A percentile compares a stretch with the other conserved stretches of the same genome.
Evolutionary conservation across 2,329 filamentous ascomycete genomes (phyloP).

Genomic region (Aspergillus persii): DNA sequence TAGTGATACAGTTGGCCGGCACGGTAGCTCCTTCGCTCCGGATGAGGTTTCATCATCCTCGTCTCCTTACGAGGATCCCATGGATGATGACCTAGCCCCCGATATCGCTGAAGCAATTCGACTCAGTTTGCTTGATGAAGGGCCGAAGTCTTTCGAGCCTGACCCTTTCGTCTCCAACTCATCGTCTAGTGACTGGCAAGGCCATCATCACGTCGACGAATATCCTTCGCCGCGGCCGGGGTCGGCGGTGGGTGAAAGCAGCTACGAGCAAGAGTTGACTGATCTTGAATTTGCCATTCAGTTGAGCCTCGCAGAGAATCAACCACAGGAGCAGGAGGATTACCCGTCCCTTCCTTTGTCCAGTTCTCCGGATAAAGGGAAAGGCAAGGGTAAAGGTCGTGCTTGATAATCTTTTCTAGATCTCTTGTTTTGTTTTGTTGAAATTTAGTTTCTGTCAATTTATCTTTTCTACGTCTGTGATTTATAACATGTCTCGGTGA

Average conservation of each 20-base stretch:
- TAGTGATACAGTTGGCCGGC: conserved; percentile 35
- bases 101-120: conserved; percentile 64
- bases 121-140: conserved; percentile 46
- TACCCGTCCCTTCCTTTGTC: conserved; percentile 29
- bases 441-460: neutral
- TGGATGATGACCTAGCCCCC: conserved; percentile 52
- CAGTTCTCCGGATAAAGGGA: conserved; percentile 21
- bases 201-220: conserved; percentile 3
- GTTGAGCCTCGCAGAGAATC: conserved; percentile 60
- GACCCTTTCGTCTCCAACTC: neutral
- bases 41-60: conserved; percentile 37
- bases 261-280: conserved; percentile 49
- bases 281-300: conserved; percentile 63
- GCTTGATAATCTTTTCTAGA: conserved; percentile 14
- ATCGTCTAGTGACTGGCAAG: neutral
- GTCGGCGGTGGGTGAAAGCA: conserved; percentile 29
- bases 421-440: neutral
- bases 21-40: conserved; percentile 27
- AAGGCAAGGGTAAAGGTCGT: conserved; percentile 35
- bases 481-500: neutral
- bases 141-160: conserved; percentile 15
- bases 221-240: conserved; percentile 17
- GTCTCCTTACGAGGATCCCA: conserved; percentile 36
- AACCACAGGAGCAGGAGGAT: conserved; percentile 45
- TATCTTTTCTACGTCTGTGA: neutral